These are phyloP conservation scores for Paramecium octaurelia DNA, from an alignment of 73 alveolate genomes.

Conservation along the genomic window DNA sequence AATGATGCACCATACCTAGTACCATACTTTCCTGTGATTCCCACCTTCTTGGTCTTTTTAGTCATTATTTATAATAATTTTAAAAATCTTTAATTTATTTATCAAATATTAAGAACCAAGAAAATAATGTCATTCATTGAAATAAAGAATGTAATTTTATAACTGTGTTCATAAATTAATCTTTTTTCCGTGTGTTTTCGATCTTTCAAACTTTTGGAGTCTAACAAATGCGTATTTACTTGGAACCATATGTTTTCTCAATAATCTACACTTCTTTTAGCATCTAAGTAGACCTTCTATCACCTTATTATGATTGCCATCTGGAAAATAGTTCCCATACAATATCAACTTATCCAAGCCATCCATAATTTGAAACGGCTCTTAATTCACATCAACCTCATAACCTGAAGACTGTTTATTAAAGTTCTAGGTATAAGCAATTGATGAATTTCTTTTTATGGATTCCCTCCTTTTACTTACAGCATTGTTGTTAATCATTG, in stretches of 20 bases:
- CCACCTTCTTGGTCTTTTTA: constrained; percentile 96
- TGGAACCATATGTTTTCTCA: background rate
- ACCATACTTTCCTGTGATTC: constrained; percentile 95
- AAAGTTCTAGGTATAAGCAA: background rate
- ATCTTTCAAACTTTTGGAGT: background rate
- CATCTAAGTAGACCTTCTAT: background rate
- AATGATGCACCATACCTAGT: constrained; percentile 93
- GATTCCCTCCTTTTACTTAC: background rate
- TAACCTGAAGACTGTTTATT: background rate
- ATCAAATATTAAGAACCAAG: background rate
- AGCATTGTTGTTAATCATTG: background rate
- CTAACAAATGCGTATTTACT: background rate
- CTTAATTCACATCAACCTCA: background rate
- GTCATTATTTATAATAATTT: constrained; percentile 25
- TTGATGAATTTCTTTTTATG: background rate
- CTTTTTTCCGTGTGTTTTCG: background rate
- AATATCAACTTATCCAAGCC: background rate
- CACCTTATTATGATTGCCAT: background rate
- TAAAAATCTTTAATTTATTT: background rate
- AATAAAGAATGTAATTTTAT: background rate
- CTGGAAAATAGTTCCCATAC: background rate
- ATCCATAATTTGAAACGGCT: background rate
- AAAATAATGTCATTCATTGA: background rate
- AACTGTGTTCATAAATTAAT: background rate
- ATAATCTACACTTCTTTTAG: background rate